A percentile compares a stretch with the other conserved stretches of the same genome.
Conservation (phyloP, 768 basidiomycete species). For the Suillus placidus region DNA sequence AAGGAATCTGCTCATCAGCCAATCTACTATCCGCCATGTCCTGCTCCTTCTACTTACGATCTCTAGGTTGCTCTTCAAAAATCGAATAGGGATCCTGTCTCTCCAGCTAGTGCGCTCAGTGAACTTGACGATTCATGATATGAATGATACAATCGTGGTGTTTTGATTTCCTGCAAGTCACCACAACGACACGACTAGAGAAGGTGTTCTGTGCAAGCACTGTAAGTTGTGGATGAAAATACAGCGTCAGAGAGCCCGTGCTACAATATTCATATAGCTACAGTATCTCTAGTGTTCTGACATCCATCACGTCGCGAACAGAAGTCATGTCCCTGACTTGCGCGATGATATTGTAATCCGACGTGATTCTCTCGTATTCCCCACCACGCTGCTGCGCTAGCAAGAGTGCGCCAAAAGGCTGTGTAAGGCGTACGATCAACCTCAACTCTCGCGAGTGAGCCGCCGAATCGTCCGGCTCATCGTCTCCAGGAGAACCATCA, state of each 20-base stretch:
- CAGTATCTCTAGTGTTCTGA: constrained; percentile 4
- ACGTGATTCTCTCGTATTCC: constrained; percentile 11
- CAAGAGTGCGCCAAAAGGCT: constrained; percentile 5
- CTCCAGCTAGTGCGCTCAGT: neutral
- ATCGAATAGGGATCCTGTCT: too few species aligned
- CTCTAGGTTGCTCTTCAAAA: too few species aligned
- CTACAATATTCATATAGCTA: neutral
- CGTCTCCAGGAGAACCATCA: neutral
- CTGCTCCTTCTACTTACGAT: too few species aligned
- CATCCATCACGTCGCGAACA: neutral
- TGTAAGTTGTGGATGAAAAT: neutral
- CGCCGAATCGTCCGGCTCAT: neutral
- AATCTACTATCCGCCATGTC: too few species aligned
- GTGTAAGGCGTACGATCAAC: neutral
- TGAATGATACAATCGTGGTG: neutral
- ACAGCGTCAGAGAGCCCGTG: too few species aligned
- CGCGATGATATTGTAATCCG: neutral
- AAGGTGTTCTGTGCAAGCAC: too few species aligned
- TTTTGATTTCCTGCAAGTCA: too few species aligned
- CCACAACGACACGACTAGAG: too few species aligned
- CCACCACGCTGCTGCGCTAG: neutral
- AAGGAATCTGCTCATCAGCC: too few species aligned
- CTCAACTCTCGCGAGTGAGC: neutral
- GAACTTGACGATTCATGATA: neutral
- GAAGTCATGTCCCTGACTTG: neutral